These are phyloP conservation scores for Priceomyces castillae DNA, from an alignment of 805 yeast species.

Conservation along the genomic window DNA sequence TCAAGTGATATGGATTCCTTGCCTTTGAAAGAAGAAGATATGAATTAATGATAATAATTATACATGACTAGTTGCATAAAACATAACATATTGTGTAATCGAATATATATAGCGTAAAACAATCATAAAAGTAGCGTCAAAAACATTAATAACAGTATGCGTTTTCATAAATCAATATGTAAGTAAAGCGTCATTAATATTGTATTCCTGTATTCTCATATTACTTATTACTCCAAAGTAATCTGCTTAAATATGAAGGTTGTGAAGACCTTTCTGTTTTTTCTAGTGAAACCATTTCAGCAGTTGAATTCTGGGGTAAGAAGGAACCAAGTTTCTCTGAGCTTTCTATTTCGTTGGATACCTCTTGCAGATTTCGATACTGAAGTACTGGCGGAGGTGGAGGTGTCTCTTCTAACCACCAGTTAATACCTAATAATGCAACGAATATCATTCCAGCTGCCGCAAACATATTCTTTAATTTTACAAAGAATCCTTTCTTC, in stretches of 20 bases:
- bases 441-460: slow-evolving; percentile 23
- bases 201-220: too few relatives aligned
- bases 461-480: slow-evolving; percentile 22
- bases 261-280: not conserved
- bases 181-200: too few relatives aligned
- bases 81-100: not conserved
- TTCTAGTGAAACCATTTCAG: too few relatives aligned
- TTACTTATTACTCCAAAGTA: not conserved
- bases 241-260: not conserved
- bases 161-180: too few relatives aligned
- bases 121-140: not conserved
- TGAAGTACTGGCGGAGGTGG: not conserved
- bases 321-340: too few relatives aligned
- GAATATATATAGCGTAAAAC: not conserved
- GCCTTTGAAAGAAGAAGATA: slow-evolving; percentile 21
- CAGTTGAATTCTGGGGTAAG: too few relatives aligned
- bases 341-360: too few relatives aligned
- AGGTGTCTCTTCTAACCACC: slow-evolving; percentile 10
- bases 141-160: not conserved
- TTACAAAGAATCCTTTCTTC: slow-evolving; percentile 4
- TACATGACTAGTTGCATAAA: not conserved
- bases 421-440: slow-evolving; percentile 20
- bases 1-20: slow-evolving; percentile 26
- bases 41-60: slow-evolving; percentile 9
- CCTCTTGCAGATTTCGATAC: too few relatives aligned